Conservation (phyloP, 345 rosid genomes). For the Eucalyptus victrix region DNA sequence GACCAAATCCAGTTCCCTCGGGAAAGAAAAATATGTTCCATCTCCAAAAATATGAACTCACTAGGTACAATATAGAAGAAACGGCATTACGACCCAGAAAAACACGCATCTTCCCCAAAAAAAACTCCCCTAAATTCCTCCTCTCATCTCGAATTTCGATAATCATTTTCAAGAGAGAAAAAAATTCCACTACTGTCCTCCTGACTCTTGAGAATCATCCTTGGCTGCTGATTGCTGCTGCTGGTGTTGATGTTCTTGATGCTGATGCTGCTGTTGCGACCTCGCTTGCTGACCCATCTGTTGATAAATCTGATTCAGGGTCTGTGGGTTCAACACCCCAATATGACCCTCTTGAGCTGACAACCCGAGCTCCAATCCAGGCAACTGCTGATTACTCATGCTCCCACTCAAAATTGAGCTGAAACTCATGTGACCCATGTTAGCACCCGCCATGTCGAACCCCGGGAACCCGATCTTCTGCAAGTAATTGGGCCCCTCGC, state of each 20-base stretch:
- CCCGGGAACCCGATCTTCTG: conserved; percentile 66
- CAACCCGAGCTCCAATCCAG: conserved; percentile 90
- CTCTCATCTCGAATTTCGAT: not conserved
- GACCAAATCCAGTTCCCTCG: conserved; percentile 22
- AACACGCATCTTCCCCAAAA: not conserved
- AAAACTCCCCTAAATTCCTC: conserved; percentile 6
- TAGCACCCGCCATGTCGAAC: conserved; percentile 57
- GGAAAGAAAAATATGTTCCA: conserved; percentile 13
- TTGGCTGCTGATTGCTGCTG: conserved; percentile 26
- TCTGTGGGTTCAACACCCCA: conserved; percentile 70
- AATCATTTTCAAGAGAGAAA: not conserved
- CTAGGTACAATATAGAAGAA: conserved; percentile 7
- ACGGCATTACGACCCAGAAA: not conserved
- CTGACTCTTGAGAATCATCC: conserved; percentile 88
- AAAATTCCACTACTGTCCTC: conserved; percentile 38
- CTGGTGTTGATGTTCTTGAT: conserved; percentile 26
- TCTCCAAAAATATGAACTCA: not conserved
- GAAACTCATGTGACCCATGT: conserved; percentile 68
- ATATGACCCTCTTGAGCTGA: conserved; percentile 80
- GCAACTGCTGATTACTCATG: conserved; percentile 37
- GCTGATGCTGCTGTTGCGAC: conserved; percentile 30
- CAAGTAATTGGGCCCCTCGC: conserved; percentile 36
- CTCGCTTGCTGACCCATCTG: conserved; percentile 72
- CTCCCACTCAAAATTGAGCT: conserved; percentile 53
- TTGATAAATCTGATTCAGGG: conserved; percentile 79